A percentile compares a stretch with the other conserved stretches of the same genome.
phyloP scores from a whole-genome alignment of 768 basidiomycete genomes.

The Tricholoma furcatifolium region DNA sequence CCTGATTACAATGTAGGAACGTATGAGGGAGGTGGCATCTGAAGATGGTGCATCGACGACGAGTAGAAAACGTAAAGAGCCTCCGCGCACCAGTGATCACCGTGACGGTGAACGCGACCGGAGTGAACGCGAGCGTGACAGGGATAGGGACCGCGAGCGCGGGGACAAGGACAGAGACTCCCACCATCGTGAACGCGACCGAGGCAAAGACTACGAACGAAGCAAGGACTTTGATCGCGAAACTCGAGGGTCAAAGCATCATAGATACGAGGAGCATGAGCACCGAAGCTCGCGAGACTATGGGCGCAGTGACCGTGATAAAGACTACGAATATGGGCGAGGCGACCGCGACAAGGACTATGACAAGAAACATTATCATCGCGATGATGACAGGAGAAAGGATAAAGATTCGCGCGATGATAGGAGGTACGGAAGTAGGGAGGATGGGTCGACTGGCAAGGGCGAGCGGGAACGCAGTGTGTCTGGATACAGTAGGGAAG shows the following conservation, averaged over 20 bases:
- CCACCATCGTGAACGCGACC: constrained; percentile 32
- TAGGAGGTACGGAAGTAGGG: constrained; percentile 36
- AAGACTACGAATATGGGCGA: constrained; percentile 30
- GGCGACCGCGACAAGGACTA: constrained; percentile 36
- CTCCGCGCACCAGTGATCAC: constrained; percentile 48
- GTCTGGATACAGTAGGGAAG: constrained; percentile 37
- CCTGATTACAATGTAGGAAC: constrained; percentile 50
- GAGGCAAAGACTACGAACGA: constrained; percentile 28
- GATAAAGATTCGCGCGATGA: constrained; percentile 46
- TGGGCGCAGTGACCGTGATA: constrained; percentile 30
- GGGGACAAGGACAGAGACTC: constrained; percentile 31
- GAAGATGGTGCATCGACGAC: constrained; percentile 85
- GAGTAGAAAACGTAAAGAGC: constrained; percentile 80
- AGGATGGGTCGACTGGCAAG: constrained; percentile 37
- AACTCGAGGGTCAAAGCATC: constrained; percentile 42
- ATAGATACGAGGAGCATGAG: constrained; percentile 50
- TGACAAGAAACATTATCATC: constrained; percentile 44
- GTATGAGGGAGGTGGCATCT: constrained; percentile 70
- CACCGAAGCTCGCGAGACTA: constrained; percentile 42
- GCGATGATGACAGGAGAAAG: constrained; percentile 56
- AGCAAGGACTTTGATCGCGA: constrained; percentile 30
- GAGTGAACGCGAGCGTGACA: constrained; percentile 38
- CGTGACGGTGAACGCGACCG: constrained; percentile 48
- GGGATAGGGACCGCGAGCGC: constrained; percentile 35
- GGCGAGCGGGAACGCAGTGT: constrained; percentile 35